Evolutionary conservation across 2,329 filamentous ascomycete genomes (phyloP), one percentile per base, ranked within the genome.

Genomic region (Ceratocystis papillata): DNA sequence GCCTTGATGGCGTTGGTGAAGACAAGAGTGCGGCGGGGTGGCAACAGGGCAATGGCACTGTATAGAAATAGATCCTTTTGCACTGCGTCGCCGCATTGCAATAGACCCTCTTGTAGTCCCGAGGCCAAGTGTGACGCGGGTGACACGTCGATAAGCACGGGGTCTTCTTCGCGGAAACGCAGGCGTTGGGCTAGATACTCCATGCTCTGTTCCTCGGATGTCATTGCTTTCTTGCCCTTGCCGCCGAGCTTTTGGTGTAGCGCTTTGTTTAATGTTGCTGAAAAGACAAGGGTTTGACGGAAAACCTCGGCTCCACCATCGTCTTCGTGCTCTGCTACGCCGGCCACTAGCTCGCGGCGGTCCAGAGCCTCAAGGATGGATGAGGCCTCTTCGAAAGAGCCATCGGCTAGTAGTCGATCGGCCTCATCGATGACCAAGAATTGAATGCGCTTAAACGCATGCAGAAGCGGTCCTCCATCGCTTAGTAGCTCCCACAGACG

Each of bases 31-130:
- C 92, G 88, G 46, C 87, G 83, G 61, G 87, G 87, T 1, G 89
- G 86, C 73, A 96, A 88, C 66, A 96, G 84, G 1, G 96, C 81
- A 0, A 97, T 81, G 7, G 96, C 80, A 0, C 91, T 83, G 76
- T 99, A 99, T 50, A 97, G 86, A 70, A 93, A 97, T 8, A 99
- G 84, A 75, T 99, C 94, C 83, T 99, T 99, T 74, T 99, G 94
- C 76, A 91, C 92, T 5, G 90, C 90, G 48, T 68, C 64, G 48
- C 85, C 87, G 72, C 94, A 99, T 76, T 97, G 91, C 37, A 99
- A 84, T 50, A 99, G 81, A 0, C 92, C 92, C 77, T 99, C 94
- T 69, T 88, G 90, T 5, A 99, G 79, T 1, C 86, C 84, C 20
- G 87, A 81, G 0, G 94, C 92, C 89, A 99, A 95, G 72, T 96